Base-by-base conservation (phyloP, 768 basidiomycete genomes). In the Leccinum subtestaceum region DNA sequence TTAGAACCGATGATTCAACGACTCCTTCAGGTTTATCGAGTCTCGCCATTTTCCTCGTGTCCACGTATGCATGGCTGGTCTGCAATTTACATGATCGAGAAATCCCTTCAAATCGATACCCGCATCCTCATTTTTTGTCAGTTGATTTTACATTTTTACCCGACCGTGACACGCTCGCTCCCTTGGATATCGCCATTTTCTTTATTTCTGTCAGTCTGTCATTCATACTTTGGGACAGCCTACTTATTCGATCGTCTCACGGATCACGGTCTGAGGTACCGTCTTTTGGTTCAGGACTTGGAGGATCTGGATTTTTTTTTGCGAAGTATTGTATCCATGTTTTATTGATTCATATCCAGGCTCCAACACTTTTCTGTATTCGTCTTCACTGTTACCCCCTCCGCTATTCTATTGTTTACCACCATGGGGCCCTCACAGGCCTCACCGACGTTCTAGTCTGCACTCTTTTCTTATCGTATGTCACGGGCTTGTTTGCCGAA, bases 31-130 rank as follows among this genome's bases (percentile, higher is more conserved):
- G 17, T 45, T 47, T 11, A 27, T 45, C 2, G n/a, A 19, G 43
- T 52, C 19, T 59, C 21, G 11, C 17, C 36, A 15, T 12, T 55
- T 54, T 52, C 15, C 2, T 49, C 15, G 8, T 23, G 27, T 19
- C 19, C 27, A 23, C 19, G 2, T 43, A 17, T 46, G 15, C 55
- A 60, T 47, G 27, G 46, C 25, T n/a, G 29, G 17, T 46, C 23
- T 56, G 31, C 19, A 25, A 52, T 57, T 34, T 48, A 60, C 36
- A 58, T 31, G 52, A 53, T 62, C 52, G 56, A 38, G 54, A 54
- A 60, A 45, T 19, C 9, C 19, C 48, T 31, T 17, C 43, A 52
- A 55, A 52, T 59, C 23, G 49, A 70, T 66, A 67, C 62, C 66
- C 47, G 21, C 50, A 53, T 12, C 38, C 47, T 9, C 17, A 21